phyloP scores from a whole-genome alignment of 78 protist genomes.

The Kipferlia bialata region DNA sequence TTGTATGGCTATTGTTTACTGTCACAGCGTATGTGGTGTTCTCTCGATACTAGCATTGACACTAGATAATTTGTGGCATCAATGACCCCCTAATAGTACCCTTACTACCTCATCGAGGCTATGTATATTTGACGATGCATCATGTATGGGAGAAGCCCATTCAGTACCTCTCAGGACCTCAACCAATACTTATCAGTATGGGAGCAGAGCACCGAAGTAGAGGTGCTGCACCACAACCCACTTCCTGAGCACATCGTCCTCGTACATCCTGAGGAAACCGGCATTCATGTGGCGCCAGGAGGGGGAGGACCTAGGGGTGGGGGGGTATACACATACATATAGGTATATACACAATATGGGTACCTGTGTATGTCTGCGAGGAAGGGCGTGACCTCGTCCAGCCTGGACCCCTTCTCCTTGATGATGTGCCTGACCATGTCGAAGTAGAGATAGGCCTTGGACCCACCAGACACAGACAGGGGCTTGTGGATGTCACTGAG shows the following conservation, averaged over 20 bases:
- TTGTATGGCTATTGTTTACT: no score
- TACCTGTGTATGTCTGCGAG: constrained; percentile 60
- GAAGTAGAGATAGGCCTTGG: constrained; percentile 42
- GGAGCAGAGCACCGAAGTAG: background rate
- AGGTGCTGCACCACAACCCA: constrained; percentile 23
- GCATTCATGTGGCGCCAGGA: constrained; percentile 14
- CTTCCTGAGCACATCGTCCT: constrained; percentile 25
- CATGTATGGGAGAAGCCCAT: no score
- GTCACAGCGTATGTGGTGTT: no score
- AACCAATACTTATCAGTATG: background rate
- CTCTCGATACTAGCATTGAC: no score
- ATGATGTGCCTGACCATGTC: constrained; percentile 38
- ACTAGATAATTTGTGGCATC: no score
- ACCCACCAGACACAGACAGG: constrained; percentile 6
- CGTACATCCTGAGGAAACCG: constrained; percentile 19
- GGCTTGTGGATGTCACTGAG: constrained; percentile 25
- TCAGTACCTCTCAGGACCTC: no score
- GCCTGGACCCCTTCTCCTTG: constrained; percentile 49
- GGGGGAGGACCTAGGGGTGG: constrained; percentile 3
- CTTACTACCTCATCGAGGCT: no score
- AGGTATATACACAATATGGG: no score
- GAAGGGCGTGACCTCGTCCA: constrained; percentile 60
- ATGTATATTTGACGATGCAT: no score
- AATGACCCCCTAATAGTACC: no score
- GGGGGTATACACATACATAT: no score